Conservation (phyloP, 345 rosid genomes). For the Salix viminalis region DNA sequence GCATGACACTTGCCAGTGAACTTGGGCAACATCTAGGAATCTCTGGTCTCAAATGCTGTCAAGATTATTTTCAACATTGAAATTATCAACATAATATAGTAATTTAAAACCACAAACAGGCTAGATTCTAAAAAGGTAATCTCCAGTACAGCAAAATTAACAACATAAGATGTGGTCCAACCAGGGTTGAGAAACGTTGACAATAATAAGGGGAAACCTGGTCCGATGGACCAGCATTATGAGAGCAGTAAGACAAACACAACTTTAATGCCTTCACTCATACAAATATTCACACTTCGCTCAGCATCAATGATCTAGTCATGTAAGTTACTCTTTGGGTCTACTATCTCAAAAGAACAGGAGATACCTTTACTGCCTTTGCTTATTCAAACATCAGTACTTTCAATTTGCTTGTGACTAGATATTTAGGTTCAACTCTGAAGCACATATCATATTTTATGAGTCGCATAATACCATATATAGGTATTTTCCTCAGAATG, state of each 20-base stretch:
- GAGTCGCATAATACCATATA: background rate
- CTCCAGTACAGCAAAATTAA: background rate
- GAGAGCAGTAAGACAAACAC: background rate
- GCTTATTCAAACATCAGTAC: background rate
- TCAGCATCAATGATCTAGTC: background rate
- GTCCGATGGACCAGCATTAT: background rate
- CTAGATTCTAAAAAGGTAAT: background rate
- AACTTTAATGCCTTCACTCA: background rate
- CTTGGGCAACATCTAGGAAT: slow-evolving; percentile 32
- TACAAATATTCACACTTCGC: background rate
- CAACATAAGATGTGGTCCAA: background rate
- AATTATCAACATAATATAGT: background rate
- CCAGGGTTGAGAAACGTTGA: background rate
- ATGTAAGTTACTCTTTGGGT: background rate
- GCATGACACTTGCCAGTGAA: slow-evolving; percentile 25
- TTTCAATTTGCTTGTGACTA: background rate
- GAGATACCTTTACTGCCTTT: background rate
- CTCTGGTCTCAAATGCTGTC: slow-evolving; percentile 27
- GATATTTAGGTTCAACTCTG: background rate
- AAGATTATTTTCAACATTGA: background rate
- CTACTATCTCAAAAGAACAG: background rate
- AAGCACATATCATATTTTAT: background rate
- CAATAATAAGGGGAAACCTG: background rate
- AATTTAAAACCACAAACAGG: background rate
- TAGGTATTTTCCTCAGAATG: background rate